A percentile compares a stretch with the other conserved stretches of the same genome.
phyloP scores from a whole-genome alignment of 2,329 filamentous ascomycete genomes.

The Zasmidium citrigriseum region DNA sequence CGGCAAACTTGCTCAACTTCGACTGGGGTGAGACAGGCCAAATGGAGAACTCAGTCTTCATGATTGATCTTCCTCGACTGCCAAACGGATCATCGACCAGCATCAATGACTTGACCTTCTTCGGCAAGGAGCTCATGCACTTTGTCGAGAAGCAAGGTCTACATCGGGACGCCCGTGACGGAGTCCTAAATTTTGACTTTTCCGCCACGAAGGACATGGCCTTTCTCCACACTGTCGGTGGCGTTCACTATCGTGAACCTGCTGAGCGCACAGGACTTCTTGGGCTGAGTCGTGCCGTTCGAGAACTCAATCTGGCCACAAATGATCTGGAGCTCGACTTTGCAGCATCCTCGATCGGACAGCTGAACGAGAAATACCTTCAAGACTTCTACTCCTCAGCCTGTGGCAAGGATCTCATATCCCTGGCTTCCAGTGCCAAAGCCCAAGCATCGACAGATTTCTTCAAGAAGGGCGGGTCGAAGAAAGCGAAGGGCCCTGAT shows the following conservation, averaged over 20 bases:
- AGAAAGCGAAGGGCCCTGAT: background rate
- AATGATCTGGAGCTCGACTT: conserved; percentile 57
- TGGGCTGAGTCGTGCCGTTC: conserved; percentile 69
- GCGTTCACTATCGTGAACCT: conserved; percentile 36
- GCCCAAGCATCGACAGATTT: conserved; percentile 26
- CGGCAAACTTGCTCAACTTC: conserved; percentile 79
- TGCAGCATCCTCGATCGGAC: conserved; percentile 78
- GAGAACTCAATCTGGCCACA: conserved; percentile 58
- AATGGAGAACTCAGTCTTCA: conserved; percentile 86
- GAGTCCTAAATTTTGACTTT: conserved; percentile 80
- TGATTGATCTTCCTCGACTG: conserved; percentile 83
- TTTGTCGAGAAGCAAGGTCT: conserved; percentile 71
- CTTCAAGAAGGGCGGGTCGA: conserved; percentile 22
- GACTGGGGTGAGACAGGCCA: conserved; percentile 87
- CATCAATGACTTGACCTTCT: conserved; percentile 41
- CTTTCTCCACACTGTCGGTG: conserved; percentile 77
- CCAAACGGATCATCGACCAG: conserved; percentile 27
- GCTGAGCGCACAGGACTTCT: conserved; percentile 66
- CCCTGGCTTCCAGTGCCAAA: conserved; percentile 20
- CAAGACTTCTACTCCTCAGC: conserved; percentile 59
- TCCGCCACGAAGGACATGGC: conserved; percentile 67
- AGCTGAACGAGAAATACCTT: conserved; percentile 69
- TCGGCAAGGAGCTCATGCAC: conserved; percentile 72
- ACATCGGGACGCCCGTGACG: conserved; percentile 64
- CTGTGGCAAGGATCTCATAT: conserved; percentile 45